Conservation (phyloP, 2,329 filamentous ascomycete genomes). For the Alternaria atra region DNA sequence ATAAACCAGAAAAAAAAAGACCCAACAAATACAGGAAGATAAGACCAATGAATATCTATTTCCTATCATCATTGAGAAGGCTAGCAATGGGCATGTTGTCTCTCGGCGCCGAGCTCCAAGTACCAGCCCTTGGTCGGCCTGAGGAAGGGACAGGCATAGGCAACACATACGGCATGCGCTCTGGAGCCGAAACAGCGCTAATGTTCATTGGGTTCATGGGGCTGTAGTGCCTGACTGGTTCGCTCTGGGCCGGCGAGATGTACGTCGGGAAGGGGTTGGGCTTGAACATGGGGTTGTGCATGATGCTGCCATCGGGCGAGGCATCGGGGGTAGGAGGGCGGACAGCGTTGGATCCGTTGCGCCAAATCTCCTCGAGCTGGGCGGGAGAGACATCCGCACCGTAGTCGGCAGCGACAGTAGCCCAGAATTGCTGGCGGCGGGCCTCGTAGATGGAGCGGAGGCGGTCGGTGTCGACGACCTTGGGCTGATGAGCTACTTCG, state of each 20-base stretch:
- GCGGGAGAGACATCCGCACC: constrained; percentile 69
- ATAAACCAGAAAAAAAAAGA: constrained; percentile 3
- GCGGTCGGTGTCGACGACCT: constrained; percentile 69
- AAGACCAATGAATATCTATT: constrained; percentile 14
- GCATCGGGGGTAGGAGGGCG: constrained; percentile 51
- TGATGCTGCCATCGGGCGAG: constrained; percentile 50
- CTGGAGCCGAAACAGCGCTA: constrained; percentile 44
- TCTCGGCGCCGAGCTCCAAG: constrained; percentile 49
- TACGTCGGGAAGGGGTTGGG: constrained; percentile 43
- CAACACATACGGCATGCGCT: constrained; percentile 49
- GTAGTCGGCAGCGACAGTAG: constrained; percentile 75
- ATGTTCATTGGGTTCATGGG: constrained; percentile 41
- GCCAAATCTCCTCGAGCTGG: constrained; percentile 76
- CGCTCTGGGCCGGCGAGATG: constrained; percentile 39
- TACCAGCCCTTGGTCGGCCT: constrained; percentile 42
- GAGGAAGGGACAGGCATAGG: constrained; percentile 50
- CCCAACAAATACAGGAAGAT: constrained; percentile 10
- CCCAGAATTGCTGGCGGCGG: constrained; percentile 78
- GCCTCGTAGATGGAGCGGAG: constrained; percentile 75
- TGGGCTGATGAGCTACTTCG: constrained; percentile 55
- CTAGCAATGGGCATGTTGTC: constrained; percentile 53
- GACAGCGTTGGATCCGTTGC: constrained; percentile 40
- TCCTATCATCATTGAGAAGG: constrained; percentile 51
- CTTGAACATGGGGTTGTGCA: constrained; percentile 45
- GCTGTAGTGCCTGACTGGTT: constrained; percentile 45